A percentile compares a stretch with the other conserved stretches of the same genome.
phyloP scores from a whole-genome alignment of 2,329 filamentous ascomycete species.

The Helotiales sp. region DNA sequence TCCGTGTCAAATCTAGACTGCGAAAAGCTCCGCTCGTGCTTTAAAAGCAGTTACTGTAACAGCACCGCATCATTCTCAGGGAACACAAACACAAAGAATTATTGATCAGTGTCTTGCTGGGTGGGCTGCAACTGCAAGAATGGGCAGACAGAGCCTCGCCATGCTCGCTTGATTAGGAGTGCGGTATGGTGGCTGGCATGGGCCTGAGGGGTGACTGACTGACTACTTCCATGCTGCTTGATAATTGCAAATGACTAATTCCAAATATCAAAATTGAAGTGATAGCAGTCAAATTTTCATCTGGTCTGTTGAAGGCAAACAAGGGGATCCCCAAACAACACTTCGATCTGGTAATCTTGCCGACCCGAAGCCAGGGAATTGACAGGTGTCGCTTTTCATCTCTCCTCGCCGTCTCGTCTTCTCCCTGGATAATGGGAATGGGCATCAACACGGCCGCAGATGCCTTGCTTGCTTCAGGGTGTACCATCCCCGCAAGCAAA shows the following conservation, averaged over 20 bases:
- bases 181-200: background rate
- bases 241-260: conserved; percentile 6
- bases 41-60: background rate
- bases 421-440: conserved; percentile 1
- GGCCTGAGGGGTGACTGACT: background rate
- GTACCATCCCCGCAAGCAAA: background rate
- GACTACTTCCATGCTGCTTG: no score
- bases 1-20: conserved; percentile 6
- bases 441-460: background rate
- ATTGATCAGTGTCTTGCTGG: background rate
- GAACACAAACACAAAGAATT: background rate
- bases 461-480: background rate
- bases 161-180: background rate
- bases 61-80: background rate
- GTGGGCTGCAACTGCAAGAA: background rate
- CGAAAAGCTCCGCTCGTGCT: background rate
- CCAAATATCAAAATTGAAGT: background rate
- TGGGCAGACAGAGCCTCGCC: conserved; percentile 4
- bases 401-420: background rate
- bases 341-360: conserved; percentile 8
- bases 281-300: no score
- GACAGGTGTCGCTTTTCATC: background rate
- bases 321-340: no score
- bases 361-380: conserved; percentile 6
- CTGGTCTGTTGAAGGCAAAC: no score